Evolutionary conservation across 2,329 filamentous ascomycete genomes (phyloP), one percentile per base, ranked within the genome.

Genomic region (Mycosphaerella arachidis): DNA sequence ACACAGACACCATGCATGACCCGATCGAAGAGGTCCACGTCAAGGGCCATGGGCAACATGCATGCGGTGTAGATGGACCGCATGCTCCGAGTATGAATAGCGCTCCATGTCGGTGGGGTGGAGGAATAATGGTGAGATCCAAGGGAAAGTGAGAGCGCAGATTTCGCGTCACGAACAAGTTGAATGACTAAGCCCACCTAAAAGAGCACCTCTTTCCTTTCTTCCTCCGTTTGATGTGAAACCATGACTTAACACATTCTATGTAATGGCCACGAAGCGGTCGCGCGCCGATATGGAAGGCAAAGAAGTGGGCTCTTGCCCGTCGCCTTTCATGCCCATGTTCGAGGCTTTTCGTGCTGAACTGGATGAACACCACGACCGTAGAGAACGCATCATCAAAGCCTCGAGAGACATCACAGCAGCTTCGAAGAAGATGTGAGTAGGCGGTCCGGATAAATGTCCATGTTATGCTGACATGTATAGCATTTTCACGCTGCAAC

Each of bases 371-470:
- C 93, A 97, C 73, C 91, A 99, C 75, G 94, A 97, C 76, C 87
- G 94, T 16, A 84, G 92, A 58, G 92, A 97, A 78, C 85, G 89
- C 56, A 86, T 96, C 67, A 90, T 95, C 71, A 99, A 97, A 79
- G 88, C 87, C 1, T 95, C 91, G 8, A 82, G 93, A 63, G 94
- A 99, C 74, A 90, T 99, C 60, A 99, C 94, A 6, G 92, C 91
- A 0, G 81, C 92, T 56, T 96, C 91, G 76, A 99, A 99, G 81
- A 99, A 97, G 79, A 95, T 97, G 92, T 96, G 76, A 77, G 82
- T 66, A 33, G 33, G 63, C 46, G 52, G 67, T 72, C 50, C 13
- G 37, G 18, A 70, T 59, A 46, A 1, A 13, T 20, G 45, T 40
- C 52, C 6, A 3, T 6, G 5, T 31, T 31, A 24, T 29, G 48